Percentiles rank a stretch among this genome's conserved stretches.
Conservation (phyloP, 2,329 filamentous ascomycete species). For the Didymella pinodella region DNA sequence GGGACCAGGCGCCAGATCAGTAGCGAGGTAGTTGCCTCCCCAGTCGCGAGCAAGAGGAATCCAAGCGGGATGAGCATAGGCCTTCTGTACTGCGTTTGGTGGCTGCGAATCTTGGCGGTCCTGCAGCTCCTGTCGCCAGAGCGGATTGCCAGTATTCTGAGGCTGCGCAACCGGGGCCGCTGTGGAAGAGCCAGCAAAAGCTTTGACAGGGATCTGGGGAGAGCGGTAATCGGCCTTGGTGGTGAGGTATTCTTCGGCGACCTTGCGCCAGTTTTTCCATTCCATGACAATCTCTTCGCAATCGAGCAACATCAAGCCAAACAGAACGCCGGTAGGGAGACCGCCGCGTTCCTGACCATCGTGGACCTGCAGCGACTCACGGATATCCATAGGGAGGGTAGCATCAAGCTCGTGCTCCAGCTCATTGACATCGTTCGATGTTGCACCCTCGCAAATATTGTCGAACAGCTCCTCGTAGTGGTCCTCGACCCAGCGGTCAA, state of each 20-base stretch:
- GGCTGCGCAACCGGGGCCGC: conserved; percentile 67
- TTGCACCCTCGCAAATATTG: conserved; percentile 90
- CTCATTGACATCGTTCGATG: conserved; percentile 94
- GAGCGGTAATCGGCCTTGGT: conserved; percentile 62
- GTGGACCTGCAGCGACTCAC: conserved; percentile 88
- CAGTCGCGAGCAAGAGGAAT: conserved; percentile 96
- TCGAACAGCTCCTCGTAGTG: conserved; percentile 95
- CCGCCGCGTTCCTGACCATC: conserved; percentile 98
- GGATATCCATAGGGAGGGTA: conserved; percentile 89
- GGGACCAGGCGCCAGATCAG: conserved; percentile 90
- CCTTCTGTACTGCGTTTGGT: conserved; percentile 84
- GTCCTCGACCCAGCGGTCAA: conserved; percentile 92
- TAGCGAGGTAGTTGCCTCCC: conserved; percentile 96
- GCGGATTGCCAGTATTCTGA: conserved; percentile 64
- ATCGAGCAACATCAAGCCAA: conserved; percentile 93
- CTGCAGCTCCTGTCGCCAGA: conserved; percentile 87
- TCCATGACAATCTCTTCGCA: conserved; percentile 98
- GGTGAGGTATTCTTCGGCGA: conserved; percentile 87
- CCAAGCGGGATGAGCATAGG: conserved; percentile 93
- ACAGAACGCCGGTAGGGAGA: conserved; percentile 88
- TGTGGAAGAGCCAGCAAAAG: conserved; percentile 73
- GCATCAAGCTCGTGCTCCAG: conserved; percentile 95
- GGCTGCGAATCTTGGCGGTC: conserved; percentile 88
- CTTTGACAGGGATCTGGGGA: conserved; percentile 74
- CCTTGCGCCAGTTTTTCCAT: conserved; percentile 94